Evolutionary conservation across 345 rosid genomes (phyloP).

Genomic region (Crucihimalaya himalaica): DNA sequence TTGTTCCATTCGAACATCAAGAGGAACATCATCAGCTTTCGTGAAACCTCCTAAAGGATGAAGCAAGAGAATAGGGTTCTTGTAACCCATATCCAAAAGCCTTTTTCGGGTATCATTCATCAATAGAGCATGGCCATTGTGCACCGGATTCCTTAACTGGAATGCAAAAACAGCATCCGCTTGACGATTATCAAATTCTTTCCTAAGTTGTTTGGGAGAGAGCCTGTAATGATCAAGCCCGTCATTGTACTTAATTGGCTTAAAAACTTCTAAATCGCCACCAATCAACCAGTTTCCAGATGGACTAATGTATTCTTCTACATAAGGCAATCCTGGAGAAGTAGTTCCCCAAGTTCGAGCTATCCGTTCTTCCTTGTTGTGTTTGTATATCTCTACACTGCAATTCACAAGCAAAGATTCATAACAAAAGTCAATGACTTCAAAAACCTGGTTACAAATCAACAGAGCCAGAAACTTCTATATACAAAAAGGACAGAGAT

Average conservation of each 20-base stretch:
- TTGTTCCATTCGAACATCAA: slow-evolving; percentile 94
- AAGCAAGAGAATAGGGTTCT: slow-evolving; percentile 86
- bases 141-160: slow-evolving; percentile 93
- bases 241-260: slow-evolving; percentile 79
- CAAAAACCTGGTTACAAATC: background rate
- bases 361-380: slow-evolving; percentile 89
- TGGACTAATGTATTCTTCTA: slow-evolving; percentile 66
- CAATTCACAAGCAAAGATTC: slow-evolving; percentile 15
- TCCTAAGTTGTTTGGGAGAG: slow-evolving; percentile 79
- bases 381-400: slow-evolving; percentile 89
- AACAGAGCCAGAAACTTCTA: background rate
- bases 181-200: slow-evolving; percentile 76
- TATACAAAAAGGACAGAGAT: background rate
- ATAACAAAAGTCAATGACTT: background rate
- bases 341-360: slow-evolving; percentile 97
- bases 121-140: slow-evolving; percentile 89
- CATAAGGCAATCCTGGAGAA: slow-evolving; percentile 87
- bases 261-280: slow-evolving; percentile 82
- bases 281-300: slow-evolving; percentile 97
- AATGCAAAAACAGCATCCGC: slow-evolving; percentile 99
- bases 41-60: slow-evolving; percentile 97
- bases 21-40: slow-evolving; percentile 94
- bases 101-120: slow-evolving; percentile 88
- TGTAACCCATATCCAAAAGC: slow-evolving; percentile 87
- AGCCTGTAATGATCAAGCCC: slow-evolving; percentile 97